Conservation (phyloP, 495 filamentous ascomycete species). For the Trichoderma reesei region DNA sequence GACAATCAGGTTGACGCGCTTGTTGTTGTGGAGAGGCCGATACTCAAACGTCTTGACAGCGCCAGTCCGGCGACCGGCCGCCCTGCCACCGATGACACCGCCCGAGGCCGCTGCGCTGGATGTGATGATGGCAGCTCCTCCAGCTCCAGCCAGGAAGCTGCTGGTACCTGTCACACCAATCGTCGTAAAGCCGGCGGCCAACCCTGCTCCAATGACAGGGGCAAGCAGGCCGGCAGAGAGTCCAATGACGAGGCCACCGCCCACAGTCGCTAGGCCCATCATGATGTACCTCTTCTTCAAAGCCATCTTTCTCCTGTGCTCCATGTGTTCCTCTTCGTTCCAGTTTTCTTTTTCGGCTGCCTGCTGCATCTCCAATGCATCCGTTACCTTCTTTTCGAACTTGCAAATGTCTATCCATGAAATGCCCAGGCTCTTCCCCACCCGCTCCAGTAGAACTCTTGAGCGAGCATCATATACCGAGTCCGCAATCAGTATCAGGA, state of each 20-base stretch:
- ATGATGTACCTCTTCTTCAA: constrained; percentile 77
- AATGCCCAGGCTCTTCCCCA: constrained; percentile 68
- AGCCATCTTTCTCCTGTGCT: constrained; percentile 68
- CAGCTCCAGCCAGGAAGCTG: constrained; percentile 82
- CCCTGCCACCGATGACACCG: constrained; percentile 71
- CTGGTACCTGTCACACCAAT: constrained; percentile 87
- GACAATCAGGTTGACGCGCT: constrained; percentile 90
- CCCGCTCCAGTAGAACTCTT: constrained; percentile 71
- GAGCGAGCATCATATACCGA: constrained; percentile 89
- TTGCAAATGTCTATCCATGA: constrained; percentile 89
- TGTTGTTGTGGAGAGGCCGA: constrained; percentile 92
- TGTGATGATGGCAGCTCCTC: constrained; percentile 88
- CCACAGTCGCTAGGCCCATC: constrained; percentile 95
- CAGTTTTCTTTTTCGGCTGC: constrained; percentile 87
- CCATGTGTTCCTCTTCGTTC: constrained; percentile 94
- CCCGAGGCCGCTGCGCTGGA: constrained; percentile 81
- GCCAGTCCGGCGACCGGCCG: constrained; percentile 77
- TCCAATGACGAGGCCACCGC: constrained; percentile 91
- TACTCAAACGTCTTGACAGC: constrained; percentile 96
- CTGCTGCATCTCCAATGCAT: constrained; percentile 96
- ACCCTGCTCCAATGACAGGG: constrained; percentile 87
- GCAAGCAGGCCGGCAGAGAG: constrained; percentile 86
- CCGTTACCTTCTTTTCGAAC: constrained; percentile 96
- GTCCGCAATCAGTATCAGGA: constrained; percentile 90
- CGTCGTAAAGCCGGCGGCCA: constrained; percentile 90